These are phyloP conservation scores for Clonostachys rosea DNA, from an alignment of 2,329 filamentous ascomycete genomes.

Conservation along the genomic window DNA sequence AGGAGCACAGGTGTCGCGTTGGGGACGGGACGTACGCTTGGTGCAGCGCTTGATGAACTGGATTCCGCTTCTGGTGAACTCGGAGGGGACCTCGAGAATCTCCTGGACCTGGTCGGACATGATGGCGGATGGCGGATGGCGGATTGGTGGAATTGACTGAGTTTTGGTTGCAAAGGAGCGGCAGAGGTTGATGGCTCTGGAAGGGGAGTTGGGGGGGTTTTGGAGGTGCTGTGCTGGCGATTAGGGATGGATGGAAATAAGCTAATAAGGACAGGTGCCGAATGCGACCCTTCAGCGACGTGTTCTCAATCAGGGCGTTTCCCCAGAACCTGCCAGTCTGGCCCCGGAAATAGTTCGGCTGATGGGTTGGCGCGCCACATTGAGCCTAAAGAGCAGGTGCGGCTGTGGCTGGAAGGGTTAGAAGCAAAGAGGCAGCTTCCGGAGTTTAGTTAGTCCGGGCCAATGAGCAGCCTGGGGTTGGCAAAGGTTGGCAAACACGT, in stretches of 20 bases:
- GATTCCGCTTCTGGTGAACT: constrained; percentile 58
- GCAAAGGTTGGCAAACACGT: too few relatives aligned
- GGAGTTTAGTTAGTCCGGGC: too few relatives aligned
- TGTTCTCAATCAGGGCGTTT: constrained; percentile 1
- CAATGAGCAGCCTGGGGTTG: too few relatives aligned
- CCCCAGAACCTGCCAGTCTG: background rate
- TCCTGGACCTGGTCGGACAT: constrained; percentile 68
- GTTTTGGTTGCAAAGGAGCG: background rate
- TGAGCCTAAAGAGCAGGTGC: background rate
- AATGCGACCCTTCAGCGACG: background rate
- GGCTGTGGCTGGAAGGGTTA: background rate
- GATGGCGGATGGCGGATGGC: constrained; percentile 18
- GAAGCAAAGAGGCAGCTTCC: too few relatives aligned
- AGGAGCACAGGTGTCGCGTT: constrained; percentile 2
- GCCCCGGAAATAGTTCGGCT: background rate
- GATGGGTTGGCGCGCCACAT: background rate
- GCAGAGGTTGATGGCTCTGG: background rate
- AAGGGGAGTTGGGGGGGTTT: background rate
- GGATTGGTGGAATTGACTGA: background rate
- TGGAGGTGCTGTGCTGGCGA: background rate
- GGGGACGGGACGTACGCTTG: constrained; percentile 42
- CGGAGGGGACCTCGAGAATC: constrained; percentile 62
- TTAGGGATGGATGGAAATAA: background rate
- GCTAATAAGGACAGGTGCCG: background rate
- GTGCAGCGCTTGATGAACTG: constrained; percentile 60